Conservation (phyloP, 805 yeast species). For the Myxozyma neotropica region DNA sequence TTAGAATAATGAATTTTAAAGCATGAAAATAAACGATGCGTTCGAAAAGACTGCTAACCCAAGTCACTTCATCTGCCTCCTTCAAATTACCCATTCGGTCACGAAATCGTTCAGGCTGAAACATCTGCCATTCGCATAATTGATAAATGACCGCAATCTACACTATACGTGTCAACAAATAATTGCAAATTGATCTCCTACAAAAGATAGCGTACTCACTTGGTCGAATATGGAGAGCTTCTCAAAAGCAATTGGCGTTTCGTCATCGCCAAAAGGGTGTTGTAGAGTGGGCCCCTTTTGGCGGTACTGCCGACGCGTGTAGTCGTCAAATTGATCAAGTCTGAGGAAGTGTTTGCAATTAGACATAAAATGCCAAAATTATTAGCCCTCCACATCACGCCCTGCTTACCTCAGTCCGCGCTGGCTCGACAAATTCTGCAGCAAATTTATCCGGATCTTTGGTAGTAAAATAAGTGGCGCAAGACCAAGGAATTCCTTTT, state of each 20-base stretch:
- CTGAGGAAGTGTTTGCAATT: background rate
- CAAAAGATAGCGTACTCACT: slow-evolving; percentile 6
- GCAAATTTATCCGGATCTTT: slow-evolving; percentile 25
- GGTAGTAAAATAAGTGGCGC: slow-evolving; percentile 30
- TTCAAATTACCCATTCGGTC: slow-evolving; percentile 33
- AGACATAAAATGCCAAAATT: background rate
- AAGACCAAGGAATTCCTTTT: slow-evolving; percentile 41
- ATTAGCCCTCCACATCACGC: background rate
- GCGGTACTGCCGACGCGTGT: slow-evolving; percentile 32
- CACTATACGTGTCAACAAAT: background rate
- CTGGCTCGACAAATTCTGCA: slow-evolving; percentile 30
- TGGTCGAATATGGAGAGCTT: slow-evolving; percentile 27
- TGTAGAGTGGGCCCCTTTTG: slow-evolving; percentile 16
- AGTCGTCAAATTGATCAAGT: slow-evolving; percentile 30
- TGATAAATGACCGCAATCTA: slow-evolving; percentile 23
- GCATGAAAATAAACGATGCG: background rate
- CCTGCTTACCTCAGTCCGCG: slow-evolving; percentile 24
- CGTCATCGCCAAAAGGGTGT: slow-evolving; percentile 31
- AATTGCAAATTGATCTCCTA: background rate
- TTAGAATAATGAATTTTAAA: background rate
- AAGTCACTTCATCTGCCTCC: slow-evolving; percentile 30
- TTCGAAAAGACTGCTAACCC: slow-evolving; percentile 24
- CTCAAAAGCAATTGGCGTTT: slow-evolving; percentile 16
- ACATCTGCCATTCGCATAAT: slow-evolving; percentile 30
- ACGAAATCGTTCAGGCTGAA: slow-evolving; percentile 33